Conservation (phyloP, 1,284 basidiomycete species). For the Thelephora terrestris region DNA sequence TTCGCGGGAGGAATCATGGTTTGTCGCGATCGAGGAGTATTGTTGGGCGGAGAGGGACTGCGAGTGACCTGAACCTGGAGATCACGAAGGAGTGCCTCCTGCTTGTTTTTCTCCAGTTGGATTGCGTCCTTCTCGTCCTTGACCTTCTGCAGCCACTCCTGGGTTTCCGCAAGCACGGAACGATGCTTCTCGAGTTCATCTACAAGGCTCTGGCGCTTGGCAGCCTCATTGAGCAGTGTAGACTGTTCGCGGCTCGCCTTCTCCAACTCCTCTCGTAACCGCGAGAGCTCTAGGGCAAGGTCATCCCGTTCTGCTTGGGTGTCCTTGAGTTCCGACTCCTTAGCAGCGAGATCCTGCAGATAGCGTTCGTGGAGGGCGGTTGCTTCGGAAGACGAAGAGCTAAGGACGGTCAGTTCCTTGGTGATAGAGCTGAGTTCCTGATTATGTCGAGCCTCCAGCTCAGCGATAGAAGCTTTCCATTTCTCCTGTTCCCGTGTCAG, state of each 20-base stretch:
- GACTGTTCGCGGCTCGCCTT: conserved; percentile 47
- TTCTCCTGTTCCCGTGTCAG: conserved; percentile 15
- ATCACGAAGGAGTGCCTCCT: conserved; percentile 60
- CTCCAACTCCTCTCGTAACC: conserved; percentile 51
- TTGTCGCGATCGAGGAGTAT: conserved; percentile 42
- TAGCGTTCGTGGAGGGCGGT: conserved; percentile 40
- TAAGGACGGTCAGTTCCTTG: conserved; percentile 55
- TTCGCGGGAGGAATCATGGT: conserved; percentile 58
- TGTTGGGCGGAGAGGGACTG: conserved; percentile 38
- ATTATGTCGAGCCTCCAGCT: conserved; percentile 29
- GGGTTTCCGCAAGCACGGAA: conserved; percentile 61
- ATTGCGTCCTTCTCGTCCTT: conserved; percentile 75
- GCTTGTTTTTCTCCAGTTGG: conserved; percentile 58
- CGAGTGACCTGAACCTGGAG: conserved; percentile 59
- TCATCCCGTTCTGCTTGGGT: conserved; percentile 41
- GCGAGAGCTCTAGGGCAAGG: conserved; percentile 42
- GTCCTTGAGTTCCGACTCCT: conserved; percentile 32
- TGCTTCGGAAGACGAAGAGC: conserved; percentile 48
- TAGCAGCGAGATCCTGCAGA: conserved; percentile 41
- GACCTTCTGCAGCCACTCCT: conserved; percentile 62
- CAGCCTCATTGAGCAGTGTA: conserved; percentile 58
- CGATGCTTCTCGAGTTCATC: conserved; percentile 71
- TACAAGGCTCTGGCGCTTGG: conserved; percentile 60
- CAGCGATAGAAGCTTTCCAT: conserved; percentile 13
- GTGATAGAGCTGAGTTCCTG: conserved; percentile 40